Evolutionary conservation across 2,329 filamentous ascomycete genomes (phyloP), one percentile per base, ranked within the genome.

Genomic region (Stromatinia cepivora): DNA sequence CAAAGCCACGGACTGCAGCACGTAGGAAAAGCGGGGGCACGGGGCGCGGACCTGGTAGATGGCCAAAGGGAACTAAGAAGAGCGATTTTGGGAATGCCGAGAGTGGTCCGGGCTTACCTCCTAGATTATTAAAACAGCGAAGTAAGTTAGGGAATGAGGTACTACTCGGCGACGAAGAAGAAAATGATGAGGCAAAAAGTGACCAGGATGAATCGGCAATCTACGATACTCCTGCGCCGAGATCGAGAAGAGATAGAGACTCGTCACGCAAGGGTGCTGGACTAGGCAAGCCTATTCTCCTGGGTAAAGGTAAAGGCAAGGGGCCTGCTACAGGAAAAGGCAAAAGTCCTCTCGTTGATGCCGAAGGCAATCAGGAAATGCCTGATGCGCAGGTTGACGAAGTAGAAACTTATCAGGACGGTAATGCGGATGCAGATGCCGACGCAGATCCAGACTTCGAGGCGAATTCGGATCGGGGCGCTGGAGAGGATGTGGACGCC

Each of bases 61-160:
- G 87, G 87, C 88, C 88, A 0, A 90, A 90, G 76, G 88, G 88
- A 7, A 89, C 87, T 0, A 90, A 89, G 78, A 90, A 90, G 77
- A 85, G 85, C 52, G 88, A 90, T 75, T 90, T 90, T 69, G 87
- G 87, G 0, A 89, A 89, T 71, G 88, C 88, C 0, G 86, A 87
- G 46, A 89, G 87, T 73, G 88, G 87, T 1, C 88, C 88, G 3
- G 88, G 88, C 2, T 79, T 90, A 25, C 87, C 88, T 0, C 88
- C 88, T 3, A 83, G 82, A 58, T 58, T 76, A 17, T 22, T 72
- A 10, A 78, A 77, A 46, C 71, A 76, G 67, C 73, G 74, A 69
- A 78, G 78, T 66, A 73, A 71, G 59, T 70, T 79, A 17, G 77
- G 76, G 25, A 76, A 76, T 36, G 77, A 79, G 63, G 75, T 78